phyloP scores from a whole-genome alignment of 2,329 filamentous ascomycete species.

The Chalara sp. region DNA sequence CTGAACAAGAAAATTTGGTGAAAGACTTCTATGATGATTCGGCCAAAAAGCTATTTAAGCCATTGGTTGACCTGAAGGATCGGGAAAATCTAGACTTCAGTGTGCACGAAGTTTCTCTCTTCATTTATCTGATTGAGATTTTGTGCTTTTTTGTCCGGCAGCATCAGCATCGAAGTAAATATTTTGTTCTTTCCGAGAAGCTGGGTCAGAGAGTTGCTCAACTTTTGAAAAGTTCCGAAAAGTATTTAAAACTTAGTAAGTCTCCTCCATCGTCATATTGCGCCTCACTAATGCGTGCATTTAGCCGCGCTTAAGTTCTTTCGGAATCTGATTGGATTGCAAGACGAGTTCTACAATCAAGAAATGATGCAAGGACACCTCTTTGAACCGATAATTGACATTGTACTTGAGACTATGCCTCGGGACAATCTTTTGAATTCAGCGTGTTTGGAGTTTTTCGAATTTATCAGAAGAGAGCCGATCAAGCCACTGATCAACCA shows the following conservation, averaged over 20 bases:
- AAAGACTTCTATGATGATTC: conserved; percentile 86
- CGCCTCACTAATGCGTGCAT: conserved; percentile 4
- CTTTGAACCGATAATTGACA: conserved; percentile 76
- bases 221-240: conserved; percentile 75
- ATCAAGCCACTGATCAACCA: conserved; percentile 78
- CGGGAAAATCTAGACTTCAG: conserved; percentile 63
- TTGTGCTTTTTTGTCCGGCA: conserved; percentile 90
- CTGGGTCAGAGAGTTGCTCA: conserved; percentile 75
- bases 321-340: conserved; percentile 73
- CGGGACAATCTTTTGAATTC: conserved; percentile 92
- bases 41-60: conserved; percentile 77
- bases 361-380: conserved; percentile 77
- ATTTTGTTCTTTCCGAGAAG: conserved; percentile 76
- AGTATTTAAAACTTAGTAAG: conserved; percentile 85
- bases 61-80: conserved; percentile 72
- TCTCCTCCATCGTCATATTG: conserved; percentile 9
- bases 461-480: conserved; percentile 77
- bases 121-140: conserved; percentile 85
- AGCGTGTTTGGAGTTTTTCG: conserved; percentile 88
- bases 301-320: conserved; percentile 88
- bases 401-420: conserved; percentile 79
- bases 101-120: conserved; percentile 82
- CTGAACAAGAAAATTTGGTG: conserved; percentile 80
- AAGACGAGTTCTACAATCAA: conserved; percentile 86
- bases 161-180: conserved; percentile 79